phyloP scores from a whole-genome alignment of 768 basidiomycete species.

The Suillus weaverae region DNA sequence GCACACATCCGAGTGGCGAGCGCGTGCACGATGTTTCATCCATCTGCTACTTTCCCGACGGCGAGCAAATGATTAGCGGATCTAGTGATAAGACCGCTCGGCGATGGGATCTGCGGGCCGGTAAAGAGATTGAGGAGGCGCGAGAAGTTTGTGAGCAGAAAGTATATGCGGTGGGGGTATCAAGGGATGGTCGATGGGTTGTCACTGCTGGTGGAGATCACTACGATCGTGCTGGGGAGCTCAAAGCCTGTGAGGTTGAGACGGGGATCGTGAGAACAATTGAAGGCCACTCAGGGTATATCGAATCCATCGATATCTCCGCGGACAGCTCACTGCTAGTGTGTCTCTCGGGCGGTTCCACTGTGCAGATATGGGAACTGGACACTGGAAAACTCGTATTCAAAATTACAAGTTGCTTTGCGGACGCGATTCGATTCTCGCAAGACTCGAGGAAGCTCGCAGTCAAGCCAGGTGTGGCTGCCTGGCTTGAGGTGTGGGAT shows the following conservation, averaged over 20 bases:
- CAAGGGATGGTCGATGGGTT: not conserved
- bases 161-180: accelerated
- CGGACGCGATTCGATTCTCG: conserved; percentile 1
- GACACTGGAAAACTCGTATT: too few species aligned
- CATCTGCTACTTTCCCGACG: conserved; percentile 14
- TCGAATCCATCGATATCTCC: conserved; percentile 7
- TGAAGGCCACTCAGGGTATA: not conserved
- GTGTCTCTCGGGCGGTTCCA: too few species aligned
- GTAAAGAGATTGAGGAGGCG: not conserved
- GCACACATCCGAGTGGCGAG: not conserved
- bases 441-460: not conserved
- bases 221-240: not conserved
- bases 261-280: not conserved
- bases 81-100: conserved; percentile 11
- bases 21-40: not conserved
- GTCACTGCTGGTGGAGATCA: not conserved
- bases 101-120: not conserved
- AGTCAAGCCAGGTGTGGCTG: not conserved
- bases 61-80: not conserved
- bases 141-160: not conserved
- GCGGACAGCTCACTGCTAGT: conserved; percentile 8
- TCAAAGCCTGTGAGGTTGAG: not conserved
- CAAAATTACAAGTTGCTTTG: too few species aligned
- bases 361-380: too few species aligned
- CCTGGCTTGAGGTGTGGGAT: conserved; percentile 1